Base-by-base conservation (phyloP, 768 basidiomycete genomes). In the Xerocomellus amylosporus region DNA sequence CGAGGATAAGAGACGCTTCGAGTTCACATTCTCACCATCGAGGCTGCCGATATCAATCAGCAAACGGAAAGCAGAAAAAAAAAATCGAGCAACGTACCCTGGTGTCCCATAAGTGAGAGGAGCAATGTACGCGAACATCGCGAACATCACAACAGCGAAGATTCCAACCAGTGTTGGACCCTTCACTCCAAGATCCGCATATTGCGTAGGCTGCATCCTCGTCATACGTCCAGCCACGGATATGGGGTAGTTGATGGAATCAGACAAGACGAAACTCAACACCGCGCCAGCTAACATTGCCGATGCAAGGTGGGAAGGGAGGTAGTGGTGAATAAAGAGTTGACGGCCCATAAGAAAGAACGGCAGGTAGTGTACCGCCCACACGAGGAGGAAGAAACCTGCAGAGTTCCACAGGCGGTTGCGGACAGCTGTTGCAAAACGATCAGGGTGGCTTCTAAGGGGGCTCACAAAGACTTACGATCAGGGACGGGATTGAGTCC, bases 341-440 rank as follows among this genome's bases (percentile, higher is more conserved):
- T 99, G 97, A 37, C 97, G 90, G 66, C 81, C 88, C 93, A 99
- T 96, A 26, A 98, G 79, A 86, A 92, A 99, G 82, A 98, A 99
- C 7, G 97, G 97, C 66, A 88, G 75, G 75, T 97, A 99, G 71
- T 99, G 97, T 51, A 90, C 91, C 13, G 81, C 87, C 97, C 97
- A 99, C 24, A 96, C 83, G 30, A 94, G 75, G 50, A 94, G 73
- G 84, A 99, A 98, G 79, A 98, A 97, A 20, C 96, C 93, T 24
- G 90, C 84, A 43, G 93, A 94, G 68, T 98, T 95, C 85, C 94
- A 92, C 12, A 98, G 78, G 34, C 97, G 87, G 67, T 96, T 94
- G 46, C 94, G 92, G 26, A 93, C 85, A 56, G 87, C 96, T 98
- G 59, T 45, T 24, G 19, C 28, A 39, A 53, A 41, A 19, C 44